A percentile compares a stretch with the other conserved stretches of the same genome.
Evolutionary conservation across 768 basidiomycete genomes (phyloP).

Genomic region (Tubosaeta sp.): DNA sequence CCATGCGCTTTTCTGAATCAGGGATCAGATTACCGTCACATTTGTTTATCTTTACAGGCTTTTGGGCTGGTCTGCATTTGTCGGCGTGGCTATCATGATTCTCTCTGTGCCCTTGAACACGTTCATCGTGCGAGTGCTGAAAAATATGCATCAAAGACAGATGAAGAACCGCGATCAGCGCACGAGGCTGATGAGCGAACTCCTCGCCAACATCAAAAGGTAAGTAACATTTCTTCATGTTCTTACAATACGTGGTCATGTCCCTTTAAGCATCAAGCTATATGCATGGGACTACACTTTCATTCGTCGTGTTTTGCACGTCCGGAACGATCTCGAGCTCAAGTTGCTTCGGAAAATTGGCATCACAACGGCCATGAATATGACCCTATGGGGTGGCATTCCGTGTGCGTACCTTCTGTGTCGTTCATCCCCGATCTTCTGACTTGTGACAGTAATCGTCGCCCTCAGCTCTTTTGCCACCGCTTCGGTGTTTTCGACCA

Average conservation of each 20-base stretch:
- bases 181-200: conserved; percentile 86
- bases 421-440: not conserved
- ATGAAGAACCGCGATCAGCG: conserved; percentile 92
- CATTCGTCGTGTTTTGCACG: conserved; percentile 67
- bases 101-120: conserved; percentile 75
- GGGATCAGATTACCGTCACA: conserved; percentile 67
- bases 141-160: conserved; percentile 77
- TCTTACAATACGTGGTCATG: not conserved
- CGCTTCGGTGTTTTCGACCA: conserved; percentile 56
- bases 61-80: conserved; percentile 88
- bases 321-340: conserved; percentile 80
- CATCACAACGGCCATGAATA: conserved; percentile 60
- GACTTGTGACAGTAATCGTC: conserved; percentile 49
- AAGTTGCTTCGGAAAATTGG: conserved; percentile 82
- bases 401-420: conserved; percentile 37
- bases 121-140: conserved; percentile 62
- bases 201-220: conserved; percentile 91
- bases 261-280: conserved; percentile 63
- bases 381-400: conserved; percentile 63
- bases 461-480: conserved; percentile 80
- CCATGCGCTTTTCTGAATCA: not conserved
- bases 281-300: conserved; percentile 97
- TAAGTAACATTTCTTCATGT: conserved; percentile 13
- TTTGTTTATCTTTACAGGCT: conserved; percentile 88
- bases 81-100: conserved; percentile 82